These are phyloP conservation scores for Solanum dulcamara DNA, from an alignment of 257 asterid species.

Conservation along the genomic window DNA sequence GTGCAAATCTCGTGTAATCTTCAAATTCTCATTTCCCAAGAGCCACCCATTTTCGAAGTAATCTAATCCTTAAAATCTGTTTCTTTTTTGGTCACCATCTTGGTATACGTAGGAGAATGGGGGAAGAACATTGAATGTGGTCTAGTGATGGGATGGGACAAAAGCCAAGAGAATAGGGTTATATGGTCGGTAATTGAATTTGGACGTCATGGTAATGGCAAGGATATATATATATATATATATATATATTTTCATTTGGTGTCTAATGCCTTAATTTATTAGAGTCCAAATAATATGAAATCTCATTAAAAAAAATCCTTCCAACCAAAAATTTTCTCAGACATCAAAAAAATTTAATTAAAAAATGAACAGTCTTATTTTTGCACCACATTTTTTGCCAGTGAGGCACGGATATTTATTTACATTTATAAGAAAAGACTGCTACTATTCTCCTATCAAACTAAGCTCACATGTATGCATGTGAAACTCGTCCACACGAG, in stretches of 20 bases:
- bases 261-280: too few species aligned
- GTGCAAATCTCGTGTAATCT: not conserved
- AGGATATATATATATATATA: too few species aligned
- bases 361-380: too few species aligned
- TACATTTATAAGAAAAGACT: not conserved
- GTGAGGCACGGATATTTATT: not conserved
- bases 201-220: not conserved
- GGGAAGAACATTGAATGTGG: not conserved
- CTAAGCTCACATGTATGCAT: constrained; percentile 17
- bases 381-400: not conserved
- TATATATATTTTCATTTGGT: too few species aligned
- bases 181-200: constrained; percentile 16
- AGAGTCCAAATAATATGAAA: too few species aligned
- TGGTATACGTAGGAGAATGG: not conserved
- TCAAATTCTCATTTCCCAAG: not conserved
- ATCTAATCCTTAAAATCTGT: not conserved
- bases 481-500: constrained; percentile 7
- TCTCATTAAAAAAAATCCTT: too few species aligned
- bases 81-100: not conserved
- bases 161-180: not conserved
- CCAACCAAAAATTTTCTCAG: too few species aligned
- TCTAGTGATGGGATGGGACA: not conserved
- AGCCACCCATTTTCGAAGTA: not conserved
- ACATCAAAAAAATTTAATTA: too few species aligned
- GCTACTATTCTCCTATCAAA: not conserved